Base-by-base conservation (phyloP, 2,329 filamentous ascomycete species). In the Falciphora oryzae region DNA sequence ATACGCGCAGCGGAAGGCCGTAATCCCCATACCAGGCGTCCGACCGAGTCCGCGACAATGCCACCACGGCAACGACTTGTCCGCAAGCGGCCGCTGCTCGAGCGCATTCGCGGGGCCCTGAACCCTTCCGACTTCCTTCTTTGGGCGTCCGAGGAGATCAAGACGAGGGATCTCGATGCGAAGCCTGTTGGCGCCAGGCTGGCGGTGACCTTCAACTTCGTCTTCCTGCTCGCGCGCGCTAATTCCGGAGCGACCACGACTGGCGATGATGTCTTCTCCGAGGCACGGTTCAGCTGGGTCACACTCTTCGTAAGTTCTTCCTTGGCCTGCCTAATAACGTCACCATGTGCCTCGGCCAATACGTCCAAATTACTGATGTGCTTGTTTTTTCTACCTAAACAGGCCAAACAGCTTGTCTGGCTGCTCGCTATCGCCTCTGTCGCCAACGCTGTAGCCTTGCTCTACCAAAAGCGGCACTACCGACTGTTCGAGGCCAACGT, bases 111-210 rank as follows among this genome's bases (percentile, higher is more conserved):
- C 74, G 83, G 90, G 65, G 87, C 87, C 75, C 80, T 97, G 66
- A 94, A 98, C 73, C 92, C 92, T 3, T 89, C 91, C 79, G 95
- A 99, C 77, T 91, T 94, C 72, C 79, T 95, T 64, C 86, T 99
- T 25, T 97, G 92, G 90, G 77, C 96, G 2, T 96, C 92, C 0
- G 94, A 98, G 75, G 92, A 97, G 77, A 84, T 99, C 66, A 93
- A 97, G 74, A 92, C 92, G 32, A 89, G 90, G 73, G 91, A 97
- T 71, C 96, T 93, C 88, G 91, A 97, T 70, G 92, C 94, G 27
- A 89, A 91, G 69, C 79, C 87, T 50, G 89, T 92, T 75, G 90
- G 92, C 31, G 85, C 87, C 6, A 88, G 91, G 63, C 79, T 96
- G 25, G 94, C 93, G 6, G 70, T 97, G 32, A 83, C 74, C 0